These are phyloP conservation scores for Aegilops bicornis DNA, from an alignment of 176 grass and related monocot genomes.

Conservation along the genomic window DNA sequence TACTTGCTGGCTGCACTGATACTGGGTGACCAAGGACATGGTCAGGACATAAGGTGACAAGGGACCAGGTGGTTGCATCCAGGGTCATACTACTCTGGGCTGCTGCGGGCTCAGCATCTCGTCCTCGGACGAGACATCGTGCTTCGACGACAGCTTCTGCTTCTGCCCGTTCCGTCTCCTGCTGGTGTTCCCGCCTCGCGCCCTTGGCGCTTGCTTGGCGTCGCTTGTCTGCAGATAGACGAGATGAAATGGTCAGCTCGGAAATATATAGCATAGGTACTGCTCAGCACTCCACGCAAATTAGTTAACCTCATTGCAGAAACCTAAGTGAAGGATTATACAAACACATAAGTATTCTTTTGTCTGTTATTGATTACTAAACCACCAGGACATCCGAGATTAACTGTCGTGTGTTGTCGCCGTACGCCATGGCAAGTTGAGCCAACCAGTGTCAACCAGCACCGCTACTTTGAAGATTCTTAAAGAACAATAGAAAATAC, in stretches of 20 bases:
- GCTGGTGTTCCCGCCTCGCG: slow-evolving; percentile 4
- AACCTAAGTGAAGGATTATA: not conserved
- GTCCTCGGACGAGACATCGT: slow-evolving; percentile 41
- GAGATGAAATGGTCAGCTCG: not conserved
- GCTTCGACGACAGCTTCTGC: slow-evolving; percentile 49
- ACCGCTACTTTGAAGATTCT: slow-evolving; percentile 11
- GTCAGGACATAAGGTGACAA: not conserved
- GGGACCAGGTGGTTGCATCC: not conserved
- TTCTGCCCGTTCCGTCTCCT: slow-evolving; percentile 47
- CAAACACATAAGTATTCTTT: not conserved
- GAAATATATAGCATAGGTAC: not conserved
- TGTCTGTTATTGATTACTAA: not conserved
- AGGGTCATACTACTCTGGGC: slow-evolving; percentile 15
- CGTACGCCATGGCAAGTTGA: not conserved
- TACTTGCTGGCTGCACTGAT: not conserved
- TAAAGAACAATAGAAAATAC: slow-evolving; percentile 24
- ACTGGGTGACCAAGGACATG: not conserved
- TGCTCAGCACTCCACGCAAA: not conserved
- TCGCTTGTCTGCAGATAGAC: slow-evolving; percentile 28
- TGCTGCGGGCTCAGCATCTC: not conserved
- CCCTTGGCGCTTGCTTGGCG: slow-evolving; percentile 10
- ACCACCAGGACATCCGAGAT: not conserved
- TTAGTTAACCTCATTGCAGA: not conserved
- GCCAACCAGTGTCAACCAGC: slow-evolving; percentile 1
- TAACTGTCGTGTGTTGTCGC: not conserved